Base-by-base conservation (phyloP, 805 yeast species). In the Saturnispora zaruensis region DNA sequence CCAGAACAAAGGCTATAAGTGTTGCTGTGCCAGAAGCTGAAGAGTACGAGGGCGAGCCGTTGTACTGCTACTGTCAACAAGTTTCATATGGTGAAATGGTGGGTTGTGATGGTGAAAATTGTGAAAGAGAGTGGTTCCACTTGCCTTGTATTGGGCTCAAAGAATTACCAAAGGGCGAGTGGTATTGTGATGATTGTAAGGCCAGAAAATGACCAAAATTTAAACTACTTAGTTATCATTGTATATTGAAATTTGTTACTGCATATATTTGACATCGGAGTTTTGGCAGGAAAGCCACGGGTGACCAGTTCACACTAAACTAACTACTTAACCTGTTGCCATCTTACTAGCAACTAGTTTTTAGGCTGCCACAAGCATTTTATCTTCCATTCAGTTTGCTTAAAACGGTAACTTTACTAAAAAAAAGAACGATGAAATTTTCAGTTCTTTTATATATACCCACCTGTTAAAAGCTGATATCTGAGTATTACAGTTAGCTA, bases 61-160 rank as follows among this genome's bases (percentile, higher is more conserved):
- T 89, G 2, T 91, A 91, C 65, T 93, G 99, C 66, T 90, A 91
- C 69, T 93, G 99, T 69, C 87, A 89, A 64, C 96, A 90, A 64
- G 96, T 90, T 0, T 91, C 97, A 4, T 93, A 86, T 63, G 99
- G 99, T 18, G 98, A 93, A 62, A 93, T 93, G 99, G 97, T 93
- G 53, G 99, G 96, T 2, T 93, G 99, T 69, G 99, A 93, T 62
- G 97, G 96, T 11, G 90, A 87, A 33, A 80, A 82, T 51, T 91
- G 98, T 70, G 82, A 82, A 63, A 74, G 88, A 49, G 98, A 90
- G 66, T 90, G 98, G 98, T 90, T 90, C 69, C 98, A 90, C 70
- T 71, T 91, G 57, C 95, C 95, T 16, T 90, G 98, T 67, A 85
- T 87, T 41, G 96, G 96, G 0, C 75, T 89, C 58, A 79, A 82